phyloP scores from a whole-genome alignment of 345 rosid genomes.

The Salix viminalis region DNA sequence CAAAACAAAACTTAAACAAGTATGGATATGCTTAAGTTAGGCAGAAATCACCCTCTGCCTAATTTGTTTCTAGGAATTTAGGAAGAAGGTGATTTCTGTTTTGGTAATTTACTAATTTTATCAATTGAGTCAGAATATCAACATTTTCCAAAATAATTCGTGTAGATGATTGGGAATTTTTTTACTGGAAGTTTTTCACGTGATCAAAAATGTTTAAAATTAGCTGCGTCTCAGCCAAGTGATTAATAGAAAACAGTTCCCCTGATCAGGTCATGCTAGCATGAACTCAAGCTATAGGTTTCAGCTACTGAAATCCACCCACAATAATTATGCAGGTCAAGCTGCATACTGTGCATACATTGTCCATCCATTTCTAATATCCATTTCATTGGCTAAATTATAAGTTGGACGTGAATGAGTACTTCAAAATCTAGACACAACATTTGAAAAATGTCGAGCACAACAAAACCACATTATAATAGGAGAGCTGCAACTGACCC shows the following conservation, averaged over 20 bases:
- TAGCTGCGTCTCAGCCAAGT: neutral
- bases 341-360: neutral
- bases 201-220: neutral
- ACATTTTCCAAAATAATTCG: too few relatives aligned
- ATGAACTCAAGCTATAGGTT: neutral
- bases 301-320: neutral
- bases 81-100: too few relatives aligned
- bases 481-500: slow-evolving; percentile 46
- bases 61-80: too few relatives aligned
- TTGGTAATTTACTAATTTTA: too few relatives aligned
- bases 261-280: neutral
- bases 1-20: neutral
- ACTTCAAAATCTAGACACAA: neutral
- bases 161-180: too few relatives aligned
- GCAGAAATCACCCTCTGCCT: too few relatives aligned
- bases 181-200: too few relatives aligned
- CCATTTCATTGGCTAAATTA: neutral
- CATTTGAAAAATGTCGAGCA: neutral
- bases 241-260: neutral
- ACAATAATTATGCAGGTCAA: neutral
- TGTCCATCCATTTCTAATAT: neutral
- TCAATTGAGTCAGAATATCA: too few relatives aligned
- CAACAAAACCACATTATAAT: neutral
- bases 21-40: neutral
- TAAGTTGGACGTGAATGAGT: neutral